Evolutionary conservation across 768 basidiomycete species (phyloP).

Genomic region (Coprinellus micaceus): DNA sequence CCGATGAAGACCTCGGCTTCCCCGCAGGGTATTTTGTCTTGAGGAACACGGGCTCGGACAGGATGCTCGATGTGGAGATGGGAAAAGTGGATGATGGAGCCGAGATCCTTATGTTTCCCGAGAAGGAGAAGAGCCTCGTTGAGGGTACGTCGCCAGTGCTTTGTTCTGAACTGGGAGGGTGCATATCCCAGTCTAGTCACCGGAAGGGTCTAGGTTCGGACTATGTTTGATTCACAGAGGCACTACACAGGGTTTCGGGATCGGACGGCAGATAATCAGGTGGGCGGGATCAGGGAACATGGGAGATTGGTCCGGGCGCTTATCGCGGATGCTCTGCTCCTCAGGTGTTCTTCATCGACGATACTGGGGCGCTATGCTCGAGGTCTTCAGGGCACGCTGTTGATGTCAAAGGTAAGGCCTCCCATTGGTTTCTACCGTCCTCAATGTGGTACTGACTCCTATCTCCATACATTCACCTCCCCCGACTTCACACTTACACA

Average conservation of each 20-base stretch:
- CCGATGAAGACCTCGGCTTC: slow-evolving; percentile 37
- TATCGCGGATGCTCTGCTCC: not conserved
- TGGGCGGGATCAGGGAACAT: slow-evolving; percentile 11
- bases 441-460: too few relatives aligned
- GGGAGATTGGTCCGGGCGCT: not conserved
- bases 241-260: slow-evolving; percentile 53
- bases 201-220: not conserved
- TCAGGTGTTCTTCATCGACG: slow-evolving; percentile 83
- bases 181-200: too few relatives aligned
- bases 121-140: slow-evolving; percentile 73
- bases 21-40: slow-evolving; percentile 63
- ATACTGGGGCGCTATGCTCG: slow-evolving; percentile 72
- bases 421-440: not conserved
- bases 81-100: slow-evolving; percentile 59
- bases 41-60: slow-evolving; percentile 48
- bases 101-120: slow-evolving; percentile 62
- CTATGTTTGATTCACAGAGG: not conserved
- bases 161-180: not conserved
- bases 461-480: too few relatives aligned
- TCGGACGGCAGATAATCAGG: slow-evolving; percentile 74
- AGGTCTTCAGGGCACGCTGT: slow-evolving; percentile 78
- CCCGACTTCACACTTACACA: not conserved
- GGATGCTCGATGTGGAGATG: slow-evolving; percentile 54
- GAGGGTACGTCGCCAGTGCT: slow-evolving; percentile 52
- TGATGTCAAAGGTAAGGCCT: slow-evolving; percentile 62